Percentiles rank a stretch among this genome's conserved stretches.
These are phyloP conservation scores for Rutstroemia sp. DNA, from an alignment of 2,329 filamentous ascomycete genomes.

Conservation along the genomic window DNA sequence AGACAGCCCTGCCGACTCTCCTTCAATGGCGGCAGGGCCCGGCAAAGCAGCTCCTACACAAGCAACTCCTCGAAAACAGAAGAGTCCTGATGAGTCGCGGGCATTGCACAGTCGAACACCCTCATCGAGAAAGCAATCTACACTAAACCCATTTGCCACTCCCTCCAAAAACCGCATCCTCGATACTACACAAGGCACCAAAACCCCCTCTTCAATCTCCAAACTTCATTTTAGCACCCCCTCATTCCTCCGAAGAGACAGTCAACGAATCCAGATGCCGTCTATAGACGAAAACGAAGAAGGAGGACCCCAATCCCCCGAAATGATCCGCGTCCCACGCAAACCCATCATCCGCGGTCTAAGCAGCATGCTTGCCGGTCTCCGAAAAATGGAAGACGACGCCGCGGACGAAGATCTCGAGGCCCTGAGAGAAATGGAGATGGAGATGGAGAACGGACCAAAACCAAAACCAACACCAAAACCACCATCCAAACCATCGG, in stretches of 20 bases:
- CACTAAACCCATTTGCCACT: constrained; percentile 57
- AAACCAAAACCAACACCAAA: constrained; percentile 12
- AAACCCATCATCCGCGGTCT: constrained; percentile 62
- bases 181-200: constrained; percentile 31
- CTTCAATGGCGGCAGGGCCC: constrained; percentile 4
- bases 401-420: constrained; percentile 67
- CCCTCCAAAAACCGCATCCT: constrained; percentile 47
- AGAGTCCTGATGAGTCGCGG: neutral
- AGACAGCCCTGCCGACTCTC: constrained; percentile 39
- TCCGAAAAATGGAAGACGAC: constrained; percentile 64
- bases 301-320: constrained; percentile 42
- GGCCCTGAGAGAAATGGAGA: constrained; percentile 63
- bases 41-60: constrained; percentile 21
- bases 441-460: constrained; percentile 1
- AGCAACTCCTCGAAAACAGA: constrained; percentile 33
- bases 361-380: constrained; percentile 64
- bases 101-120: constrained; percentile 35
- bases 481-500: constrained; percentile 15
- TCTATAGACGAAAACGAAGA: constrained; percentile 47
- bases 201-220: constrained; percentile 44
- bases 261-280: constrained; percentile 36
- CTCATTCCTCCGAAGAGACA: constrained; percentile 55
- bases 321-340: constrained; percentile 42
- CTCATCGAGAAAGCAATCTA: constrained; percentile 49
- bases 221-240: constrained; percentile 61